These are phyloP conservation scores for Chlamydomonas applanata DNA, from an alignment of 139 green algal genomes.

Conservation along the genomic window DNA sequence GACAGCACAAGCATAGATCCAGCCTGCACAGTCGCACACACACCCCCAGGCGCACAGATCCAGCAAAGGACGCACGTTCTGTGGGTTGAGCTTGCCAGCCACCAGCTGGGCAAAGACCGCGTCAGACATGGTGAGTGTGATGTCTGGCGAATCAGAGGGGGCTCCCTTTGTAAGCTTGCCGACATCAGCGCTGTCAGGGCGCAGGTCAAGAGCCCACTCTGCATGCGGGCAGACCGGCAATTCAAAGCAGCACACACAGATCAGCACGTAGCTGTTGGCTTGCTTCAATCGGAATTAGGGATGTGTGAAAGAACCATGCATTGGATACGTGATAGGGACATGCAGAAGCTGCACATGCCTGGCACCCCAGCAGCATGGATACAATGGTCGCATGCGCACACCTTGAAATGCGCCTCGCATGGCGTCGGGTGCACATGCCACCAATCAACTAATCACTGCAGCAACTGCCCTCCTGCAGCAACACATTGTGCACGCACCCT, in stretches of 20 bases:
- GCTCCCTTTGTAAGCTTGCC: slow-evolving; percentile 25
- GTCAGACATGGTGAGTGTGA: slow-evolving; percentile 76
- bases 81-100: slow-evolving; percentile 80
- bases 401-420: too few relatives aligned
- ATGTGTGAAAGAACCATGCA: too few relatives aligned
- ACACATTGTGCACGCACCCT: slow-evolving; percentile 33
- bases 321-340: too few relatives aligned
- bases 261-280: neutral
- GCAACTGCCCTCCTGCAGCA: slow-evolving; percentile 62
- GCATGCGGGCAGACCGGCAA: neutral
- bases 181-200: too few relatives aligned
- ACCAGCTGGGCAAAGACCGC: slow-evolving; percentile 75
- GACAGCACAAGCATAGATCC: neutral
- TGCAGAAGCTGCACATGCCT: too few relatives aligned
- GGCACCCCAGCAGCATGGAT: too few relatives aligned
- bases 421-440: neutral
- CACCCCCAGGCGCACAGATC: neutral
- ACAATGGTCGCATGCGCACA: too few relatives aligned
- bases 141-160: slow-evolving; percentile 51
- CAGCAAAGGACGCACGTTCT: slow-evolving; percentile 52
- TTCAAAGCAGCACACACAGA: slow-evolving; percentile 15
- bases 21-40: neutral
- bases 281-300: neutral
- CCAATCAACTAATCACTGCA: neutral
- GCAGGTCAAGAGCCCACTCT: too few relatives aligned